These are phyloP conservation scores for Cenchrus americanus DNA, from an alignment of 176 grass and related monocot genomes.

Conservation along the genomic window DNA sequence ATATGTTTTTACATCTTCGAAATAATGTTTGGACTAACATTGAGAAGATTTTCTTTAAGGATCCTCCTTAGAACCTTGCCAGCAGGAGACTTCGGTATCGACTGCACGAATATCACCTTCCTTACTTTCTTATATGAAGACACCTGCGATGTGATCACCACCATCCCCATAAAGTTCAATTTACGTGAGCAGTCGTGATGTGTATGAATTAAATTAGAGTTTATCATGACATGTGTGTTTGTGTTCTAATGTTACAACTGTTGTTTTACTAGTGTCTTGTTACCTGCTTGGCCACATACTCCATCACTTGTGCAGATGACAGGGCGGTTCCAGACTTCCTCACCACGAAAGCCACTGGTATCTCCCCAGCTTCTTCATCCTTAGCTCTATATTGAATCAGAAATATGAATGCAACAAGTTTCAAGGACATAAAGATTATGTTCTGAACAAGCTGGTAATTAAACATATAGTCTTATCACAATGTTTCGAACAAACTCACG, in stretches of 20 bases:
- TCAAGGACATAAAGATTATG: background rate
- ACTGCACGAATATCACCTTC: conserved; percentile 85
- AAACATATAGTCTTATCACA: no score
- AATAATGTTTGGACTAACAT: no score
- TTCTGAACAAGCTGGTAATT: background rate
- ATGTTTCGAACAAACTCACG: conserved; percentile 55
- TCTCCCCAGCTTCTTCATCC: conserved; percentile 86
- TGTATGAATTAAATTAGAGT: no score
- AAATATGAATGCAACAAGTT: conserved; percentile 20
- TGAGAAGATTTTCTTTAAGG: conserved; percentile 36
- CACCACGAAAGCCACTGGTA: conserved; percentile 90
- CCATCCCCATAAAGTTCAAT: background rate
- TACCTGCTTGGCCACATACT: conserved; percentile 87
- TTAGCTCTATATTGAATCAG: conserved; percentile 47
- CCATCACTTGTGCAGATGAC: conserved; percentile 68
- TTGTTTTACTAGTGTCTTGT: conserved; percentile 5
- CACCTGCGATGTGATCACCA: conserved; percentile 54
- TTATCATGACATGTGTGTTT: no score
- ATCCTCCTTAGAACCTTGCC: conserved; percentile 81
- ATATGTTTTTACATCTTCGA: no score
- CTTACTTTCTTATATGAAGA: conserved; percentile 87
- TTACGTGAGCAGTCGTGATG: no score
- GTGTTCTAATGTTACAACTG: no score
- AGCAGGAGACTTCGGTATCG: conserved; percentile 75
- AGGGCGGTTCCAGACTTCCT: conserved; percentile 55